A percentile compares a stretch with the other conserved stretches of the same genome.
Conservation (phyloP, 192 early-diverging fungal species). For the Kickxella alabastrina region DNA sequence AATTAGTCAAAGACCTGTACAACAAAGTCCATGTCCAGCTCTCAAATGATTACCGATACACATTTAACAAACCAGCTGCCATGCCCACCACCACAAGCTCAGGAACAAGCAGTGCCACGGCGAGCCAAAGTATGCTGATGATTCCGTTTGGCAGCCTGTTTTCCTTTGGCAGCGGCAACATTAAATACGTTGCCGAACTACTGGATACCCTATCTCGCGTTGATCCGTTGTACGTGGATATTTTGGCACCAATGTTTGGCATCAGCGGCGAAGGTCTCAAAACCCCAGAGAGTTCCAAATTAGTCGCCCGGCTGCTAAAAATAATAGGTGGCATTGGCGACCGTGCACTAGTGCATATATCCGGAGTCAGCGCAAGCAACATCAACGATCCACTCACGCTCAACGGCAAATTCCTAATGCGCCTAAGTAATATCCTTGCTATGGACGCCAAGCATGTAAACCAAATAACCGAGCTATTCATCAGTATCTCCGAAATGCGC, state of each 20-base stretch:
- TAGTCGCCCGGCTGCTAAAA: slow-evolving; percentile 10
- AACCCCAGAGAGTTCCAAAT: neutral
- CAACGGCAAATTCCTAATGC: slow-evolving; percentile 13
- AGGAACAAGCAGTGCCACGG: neutral
- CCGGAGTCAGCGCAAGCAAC: neutral
- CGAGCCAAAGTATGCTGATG: slow-evolving; percentile 7
- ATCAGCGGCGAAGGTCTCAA: slow-evolving; percentile 9
- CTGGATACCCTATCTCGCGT: slow-evolving; percentile 10
- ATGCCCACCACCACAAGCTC: neutral
- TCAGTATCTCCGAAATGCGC: slow-evolving; percentile 6
- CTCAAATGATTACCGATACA: slow-evolving; percentile 11
- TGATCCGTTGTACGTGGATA: neutral
- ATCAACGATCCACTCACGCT: slow-evolving; percentile 12
- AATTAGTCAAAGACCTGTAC: slow-evolving; percentile 12
- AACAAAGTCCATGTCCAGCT: slow-evolving; percentile 8
- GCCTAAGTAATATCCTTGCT: slow-evolving; percentile 7
- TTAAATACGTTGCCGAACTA: slow-evolving; percentile 28
- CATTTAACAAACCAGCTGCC: neutral
- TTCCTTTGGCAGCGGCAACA: slow-evolving; percentile 10
- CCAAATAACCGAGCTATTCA: slow-evolving; percentile 9
- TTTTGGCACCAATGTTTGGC: slow-evolving; percentile 32
- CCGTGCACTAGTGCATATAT: neutral
- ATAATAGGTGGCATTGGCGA: slow-evolving; percentile 13
- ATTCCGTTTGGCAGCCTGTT: slow-evolving; percentile 40
- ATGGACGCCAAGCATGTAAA: slow-evolving; percentile 17